phyloP scores from a whole-genome alignment of 2,329 filamentous ascomycete genomes.

The Cercospora beticola region DNA sequence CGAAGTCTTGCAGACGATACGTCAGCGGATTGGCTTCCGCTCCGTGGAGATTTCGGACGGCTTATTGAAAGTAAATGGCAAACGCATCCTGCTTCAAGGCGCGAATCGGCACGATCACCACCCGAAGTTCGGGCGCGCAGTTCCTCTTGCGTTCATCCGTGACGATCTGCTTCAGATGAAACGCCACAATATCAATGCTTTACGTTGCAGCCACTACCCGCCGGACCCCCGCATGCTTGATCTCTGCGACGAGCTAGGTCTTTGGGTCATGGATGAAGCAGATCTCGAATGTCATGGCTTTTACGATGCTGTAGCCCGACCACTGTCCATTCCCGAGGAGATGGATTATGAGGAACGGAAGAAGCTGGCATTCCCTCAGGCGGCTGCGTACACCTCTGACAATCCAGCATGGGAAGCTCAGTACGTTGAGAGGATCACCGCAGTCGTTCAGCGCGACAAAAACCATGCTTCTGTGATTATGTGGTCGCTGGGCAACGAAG shows the following conservation, averaged over 20 bases:
- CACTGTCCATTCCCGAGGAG: conserved; percentile 27
- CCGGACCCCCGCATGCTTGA: conserved; percentile 59
- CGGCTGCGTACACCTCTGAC: conserved; percentile 59
- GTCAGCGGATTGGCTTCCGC: conserved; percentile 61
- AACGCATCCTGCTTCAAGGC: conserved; percentile 59
- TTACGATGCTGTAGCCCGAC: conserved; percentile 20
- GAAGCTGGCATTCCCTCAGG: conserved; percentile 53
- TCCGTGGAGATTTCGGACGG: conserved; percentile 61
- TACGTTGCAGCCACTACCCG: conserved; percentile 67
- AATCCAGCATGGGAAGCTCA: conserved; percentile 60
- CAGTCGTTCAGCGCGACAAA: conserved; percentile 67
- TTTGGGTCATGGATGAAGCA: conserved; percentile 61
- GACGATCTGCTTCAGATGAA: conserved; percentile 66
- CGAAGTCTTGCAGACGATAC: conserved; percentile 41
- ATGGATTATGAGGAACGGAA: conserved; percentile 63
- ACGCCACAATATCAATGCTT: conserved; percentile 66
- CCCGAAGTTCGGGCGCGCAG: conserved; percentile 59
- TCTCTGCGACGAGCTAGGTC: conserved; percentile 62
- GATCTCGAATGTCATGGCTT: conserved; percentile 49
- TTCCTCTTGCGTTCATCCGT: conserved; percentile 60
- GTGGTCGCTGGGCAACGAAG: conserved; percentile 71
- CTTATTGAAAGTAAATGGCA: conserved; percentile 61
- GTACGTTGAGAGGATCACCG: conserved; percentile 64
- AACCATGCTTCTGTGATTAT: conserved; percentile 67
- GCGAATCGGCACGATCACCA: conserved; percentile 71